A percentile compares a stretch with the other conserved stretches of the same genome.
Evolutionary conservation across 305 asterid species (phyloP).

Genomic region (Fraxinus xanthoxyloides): DNA sequence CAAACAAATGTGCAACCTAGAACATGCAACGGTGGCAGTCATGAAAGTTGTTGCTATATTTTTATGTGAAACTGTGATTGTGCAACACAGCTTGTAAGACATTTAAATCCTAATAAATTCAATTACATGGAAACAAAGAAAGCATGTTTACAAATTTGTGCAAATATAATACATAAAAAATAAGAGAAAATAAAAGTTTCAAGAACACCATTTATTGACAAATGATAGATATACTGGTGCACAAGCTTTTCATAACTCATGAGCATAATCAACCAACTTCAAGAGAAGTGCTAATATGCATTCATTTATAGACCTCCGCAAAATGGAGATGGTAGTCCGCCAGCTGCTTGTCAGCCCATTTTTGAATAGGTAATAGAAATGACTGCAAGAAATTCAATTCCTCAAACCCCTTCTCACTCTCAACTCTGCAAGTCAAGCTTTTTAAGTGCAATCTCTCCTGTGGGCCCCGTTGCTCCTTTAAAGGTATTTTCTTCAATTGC

Average conservation of each 20-base stretch:
- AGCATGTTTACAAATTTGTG: background rate
- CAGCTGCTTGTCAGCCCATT: slow-evolving; percentile 90
- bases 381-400: slow-evolving; percentile 87
- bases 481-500: slow-evolving; percentile 86
- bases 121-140: slow-evolving; percentile 11
- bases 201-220: background rate
- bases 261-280: slow-evolving; percentile 15
- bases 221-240: background rate
- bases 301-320: slow-evolving; percentile 60
- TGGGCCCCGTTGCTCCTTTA: slow-evolving; percentile 94
- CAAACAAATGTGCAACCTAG: background rate
- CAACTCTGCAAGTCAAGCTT: slow-evolving; percentile 79
- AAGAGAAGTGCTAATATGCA: slow-evolving; percentile 6
- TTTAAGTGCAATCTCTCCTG: slow-evolving; percentile 91
- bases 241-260: slow-evolving; percentile 1
- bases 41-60: background rate
- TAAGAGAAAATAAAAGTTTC: background rate
- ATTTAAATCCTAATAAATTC: background rate
- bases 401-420: slow-evolving; percentile 62
- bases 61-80: slow-evolving; percentile 19
- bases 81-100: slow-evolving; percentile 6
- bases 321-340: slow-evolving; percentile 82
- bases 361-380: slow-evolving; percentile 76
- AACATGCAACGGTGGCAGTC: background rate
- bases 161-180: background rate